Evolutionary conservation across 805 yeast species (phyloP).

Genomic region (Saturnispora hagleri): DNA sequence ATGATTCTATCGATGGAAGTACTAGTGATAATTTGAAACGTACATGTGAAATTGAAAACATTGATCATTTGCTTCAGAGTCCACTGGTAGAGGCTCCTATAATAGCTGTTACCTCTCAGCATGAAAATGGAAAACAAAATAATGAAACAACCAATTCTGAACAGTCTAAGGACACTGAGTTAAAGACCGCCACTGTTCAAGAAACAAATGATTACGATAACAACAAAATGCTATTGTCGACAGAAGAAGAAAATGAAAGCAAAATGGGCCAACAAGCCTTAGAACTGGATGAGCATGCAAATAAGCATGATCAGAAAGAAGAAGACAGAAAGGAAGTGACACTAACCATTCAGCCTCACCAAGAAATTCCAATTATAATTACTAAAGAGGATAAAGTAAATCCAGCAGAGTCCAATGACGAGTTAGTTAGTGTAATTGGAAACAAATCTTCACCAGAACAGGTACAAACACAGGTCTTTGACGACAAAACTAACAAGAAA

Average conservation of each 20-base stretch:
- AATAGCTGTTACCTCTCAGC: background rate
- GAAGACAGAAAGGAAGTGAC: background rate
- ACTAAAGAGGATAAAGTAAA: background rate
- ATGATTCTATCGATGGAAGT: background rate
- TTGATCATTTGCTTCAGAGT: slow-evolving; percentile 5
- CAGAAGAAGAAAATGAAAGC: background rate
- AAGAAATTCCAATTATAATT: background rate
- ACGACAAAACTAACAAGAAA: no score
- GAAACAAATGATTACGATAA: background rate
- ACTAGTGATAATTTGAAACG: background rate
- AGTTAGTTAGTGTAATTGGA: background rate
- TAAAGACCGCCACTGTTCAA: no score
- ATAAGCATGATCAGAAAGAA: background rate
- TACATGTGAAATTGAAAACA: slow-evolving; percentile 3
- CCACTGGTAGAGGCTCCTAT: background rate
- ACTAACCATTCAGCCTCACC: background rate
- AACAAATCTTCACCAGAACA: background rate
- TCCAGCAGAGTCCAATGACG: slow-evolving; percentile 3
- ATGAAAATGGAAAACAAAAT: background rate
- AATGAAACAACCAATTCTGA: background rate
- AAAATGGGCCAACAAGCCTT: background rate
- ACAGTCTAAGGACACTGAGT: no score
- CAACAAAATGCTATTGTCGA: background rate
- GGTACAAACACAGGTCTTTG: background rate
- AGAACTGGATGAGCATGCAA: background rate